These are phyloP conservation scores for Daldinia vernicosa DNA, from an alignment of 495 filamentous ascomycete species.

Conservation along the genomic window DNA sequence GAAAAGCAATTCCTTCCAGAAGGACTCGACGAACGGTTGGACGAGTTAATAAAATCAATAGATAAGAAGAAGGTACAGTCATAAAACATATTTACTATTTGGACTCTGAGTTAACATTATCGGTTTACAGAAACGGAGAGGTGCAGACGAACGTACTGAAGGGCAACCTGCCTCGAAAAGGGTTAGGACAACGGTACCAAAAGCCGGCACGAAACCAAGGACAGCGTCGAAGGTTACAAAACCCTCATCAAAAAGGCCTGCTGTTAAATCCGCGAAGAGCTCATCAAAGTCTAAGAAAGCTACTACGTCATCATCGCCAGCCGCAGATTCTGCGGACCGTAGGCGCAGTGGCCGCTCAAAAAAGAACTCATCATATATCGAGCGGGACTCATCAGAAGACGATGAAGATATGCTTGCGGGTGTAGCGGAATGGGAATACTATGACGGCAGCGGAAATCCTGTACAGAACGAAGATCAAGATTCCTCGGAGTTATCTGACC, in stretches of 20 bases:
- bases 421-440: conserved; percentile 65
- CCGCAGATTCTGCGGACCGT: conserved; percentile 48
- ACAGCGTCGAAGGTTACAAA: conserved; percentile 44
- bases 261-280: conserved; percentile 45
- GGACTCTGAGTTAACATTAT: conserved; percentile 31
- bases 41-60: conserved; percentile 66
- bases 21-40: conserved; percentile 79
- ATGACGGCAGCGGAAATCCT: conserved; percentile 42
- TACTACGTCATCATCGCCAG: conserved; percentile 45
- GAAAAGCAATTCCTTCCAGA: conserved; percentile 84
- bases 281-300: conserved; percentile 47
- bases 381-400: conserved; percentile 62
- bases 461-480: conserved; percentile 35
- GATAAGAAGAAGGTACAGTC: conserved; percentile 63
- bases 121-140: conserved; percentile 58
- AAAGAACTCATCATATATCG: conserved; percentile 55
- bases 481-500: conserved; percentile 38
- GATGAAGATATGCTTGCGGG: conserved; percentile 67
- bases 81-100: conserved; percentile 9
- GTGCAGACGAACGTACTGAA: conserved; percentile 52
- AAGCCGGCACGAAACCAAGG: conserved; percentile 38
- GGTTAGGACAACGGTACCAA: conserved; percentile 44
- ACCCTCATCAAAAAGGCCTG: conserved; percentile 47
- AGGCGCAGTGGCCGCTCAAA: conserved; percentile 62
- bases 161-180: conserved; percentile 52